Evolutionary conservation across 192 early-diverging fungal genomes (phyloP).

Genomic region (Rhizophagus sp.): DNA sequence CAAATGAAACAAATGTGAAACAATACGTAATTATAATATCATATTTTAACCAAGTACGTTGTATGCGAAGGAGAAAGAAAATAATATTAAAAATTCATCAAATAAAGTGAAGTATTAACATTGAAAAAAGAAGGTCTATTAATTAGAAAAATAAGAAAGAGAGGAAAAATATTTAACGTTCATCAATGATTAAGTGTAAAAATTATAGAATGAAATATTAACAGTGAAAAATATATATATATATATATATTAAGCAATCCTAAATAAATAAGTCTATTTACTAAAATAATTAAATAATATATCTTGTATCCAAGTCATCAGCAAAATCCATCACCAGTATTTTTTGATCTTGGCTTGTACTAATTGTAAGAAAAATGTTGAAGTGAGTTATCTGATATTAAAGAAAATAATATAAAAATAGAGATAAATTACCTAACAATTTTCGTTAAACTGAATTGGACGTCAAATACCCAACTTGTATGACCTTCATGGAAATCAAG

Average conservation of each 20-base stretch:
- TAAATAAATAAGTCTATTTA: neutral
- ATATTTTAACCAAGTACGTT: too few relatives aligned
- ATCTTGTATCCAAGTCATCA: slow-evolving; percentile 38
- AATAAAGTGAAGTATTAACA: neutral
- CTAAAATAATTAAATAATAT: slow-evolving; percentile 19
- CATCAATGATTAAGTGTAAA: neutral
- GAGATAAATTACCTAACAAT: slow-evolving; percentile 67
- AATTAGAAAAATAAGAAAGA: neutral
- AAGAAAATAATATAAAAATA: neutral
- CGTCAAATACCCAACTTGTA: slow-evolving; percentile 96
- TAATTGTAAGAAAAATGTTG: neutral
- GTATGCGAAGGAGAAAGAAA: neutral
- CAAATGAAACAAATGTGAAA: too few relatives aligned
- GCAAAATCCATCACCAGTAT: slow-evolving; percentile 51
- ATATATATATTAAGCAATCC: neutral
- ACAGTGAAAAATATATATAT: too few relatives aligned
- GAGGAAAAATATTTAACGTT: too few relatives aligned
- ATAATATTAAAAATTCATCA: neutral
- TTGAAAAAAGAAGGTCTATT: neutral
- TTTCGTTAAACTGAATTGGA: slow-evolving; percentile 78
- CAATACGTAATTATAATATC: neutral
- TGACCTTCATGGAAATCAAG: slow-evolving; percentile 75
- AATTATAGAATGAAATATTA: neutral
- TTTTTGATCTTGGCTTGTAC: slow-evolving; percentile 47
- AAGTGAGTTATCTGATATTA: neutral